These are phyloP conservation scores for Flaveria brownii DNA, from an alignment of 129 eudicot genomes.

Conservation along the genomic window DNA sequence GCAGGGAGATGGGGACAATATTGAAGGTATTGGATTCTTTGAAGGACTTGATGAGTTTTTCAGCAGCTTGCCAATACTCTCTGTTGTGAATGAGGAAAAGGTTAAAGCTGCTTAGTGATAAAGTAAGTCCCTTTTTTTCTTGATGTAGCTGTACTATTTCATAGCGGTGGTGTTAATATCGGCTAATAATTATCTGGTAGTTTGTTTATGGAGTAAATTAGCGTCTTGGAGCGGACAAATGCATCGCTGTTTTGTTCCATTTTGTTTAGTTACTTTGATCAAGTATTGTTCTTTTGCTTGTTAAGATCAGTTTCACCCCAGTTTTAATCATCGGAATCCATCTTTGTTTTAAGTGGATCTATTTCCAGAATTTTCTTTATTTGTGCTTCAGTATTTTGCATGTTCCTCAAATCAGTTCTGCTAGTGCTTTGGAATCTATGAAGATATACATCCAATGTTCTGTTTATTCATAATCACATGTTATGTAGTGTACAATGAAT, in stretches of 20 bases:
- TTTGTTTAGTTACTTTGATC: conserved; percentile 11
- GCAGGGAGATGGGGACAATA: conserved; percentile 56
- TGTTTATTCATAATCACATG: not conserved
- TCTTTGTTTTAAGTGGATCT: conserved; percentile 1
- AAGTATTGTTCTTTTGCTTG: conserved; percentile 14
- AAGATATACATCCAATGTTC: not conserved
- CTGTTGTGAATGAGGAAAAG: conserved; percentile 67
- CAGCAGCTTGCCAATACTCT: conserved; percentile 70
- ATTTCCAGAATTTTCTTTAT: not conserved
- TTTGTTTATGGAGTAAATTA: conserved; percentile 6
- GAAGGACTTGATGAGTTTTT: conserved; percentile 83
- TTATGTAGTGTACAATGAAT: conserved; percentile 14
- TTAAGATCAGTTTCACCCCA: not conserved
- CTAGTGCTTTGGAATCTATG: not conserved
- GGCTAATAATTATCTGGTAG: conserved; percentile 20
- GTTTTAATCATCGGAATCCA: not conserved
- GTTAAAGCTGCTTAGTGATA: conserved; percentile 67
- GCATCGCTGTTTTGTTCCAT: not conserved
- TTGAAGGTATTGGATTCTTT: conserved; percentile 76
- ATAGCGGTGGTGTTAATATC: conserved; percentile 13
- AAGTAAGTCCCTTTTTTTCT: conserved; percentile 39
- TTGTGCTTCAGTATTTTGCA: not conserved
- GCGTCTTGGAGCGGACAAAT: not conserved
- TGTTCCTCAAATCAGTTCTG: not conserved
- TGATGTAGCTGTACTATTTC: conserved; percentile 41